phyloP scores from a whole-genome alignment of 352 stramenopile genomes.

The Globisporangium emineosum region DNA sequence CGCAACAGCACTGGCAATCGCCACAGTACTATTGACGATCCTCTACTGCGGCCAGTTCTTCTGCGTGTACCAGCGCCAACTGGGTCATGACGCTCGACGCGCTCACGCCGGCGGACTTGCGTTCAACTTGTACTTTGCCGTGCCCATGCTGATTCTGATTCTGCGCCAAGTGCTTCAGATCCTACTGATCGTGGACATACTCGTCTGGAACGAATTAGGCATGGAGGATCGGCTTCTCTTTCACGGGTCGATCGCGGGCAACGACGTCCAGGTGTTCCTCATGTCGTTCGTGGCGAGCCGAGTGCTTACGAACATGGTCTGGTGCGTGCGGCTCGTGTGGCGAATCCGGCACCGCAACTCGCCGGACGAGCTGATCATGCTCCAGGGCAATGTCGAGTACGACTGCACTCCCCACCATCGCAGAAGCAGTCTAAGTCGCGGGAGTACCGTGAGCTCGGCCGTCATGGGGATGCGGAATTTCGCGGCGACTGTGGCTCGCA shows the following conservation, averaged over 20 bases:
- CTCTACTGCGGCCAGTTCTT: constrained; percentile 12
- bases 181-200: constrained; percentile 1
- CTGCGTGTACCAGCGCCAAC: constrained; percentile 18
- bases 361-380: constrained; percentile 5
- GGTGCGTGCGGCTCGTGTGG: constrained; percentile 14
- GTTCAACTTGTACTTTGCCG: constrained; percentile 2
- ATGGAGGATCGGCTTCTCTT: constrained; percentile 7
- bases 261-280: not conserved
- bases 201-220: constrained; percentile 5
- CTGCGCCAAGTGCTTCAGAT: constrained; percentile 15
- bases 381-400: constrained; percentile 16
- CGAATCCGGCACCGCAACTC: constrained; percentile 7
- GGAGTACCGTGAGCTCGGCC: not conserved
- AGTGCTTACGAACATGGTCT: constrained; percentile 13
- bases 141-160: constrained; percentile 9
- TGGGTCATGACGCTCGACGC: constrained; percentile 23
- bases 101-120: constrained; percentile 17
- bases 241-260: not conserved
- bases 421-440: constrained; percentile 1
- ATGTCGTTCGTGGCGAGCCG: constrained; percentile 11
- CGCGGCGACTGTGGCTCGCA: not conserved
- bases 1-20: not conserved
- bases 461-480: not conserved
- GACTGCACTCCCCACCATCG: not conserved
- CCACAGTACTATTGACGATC: not conserved